Evolutionary conservation across 2,329 filamentous ascomycete genomes (phyloP).

Genomic region (Iodosphaeria phyllophila): DNA sequence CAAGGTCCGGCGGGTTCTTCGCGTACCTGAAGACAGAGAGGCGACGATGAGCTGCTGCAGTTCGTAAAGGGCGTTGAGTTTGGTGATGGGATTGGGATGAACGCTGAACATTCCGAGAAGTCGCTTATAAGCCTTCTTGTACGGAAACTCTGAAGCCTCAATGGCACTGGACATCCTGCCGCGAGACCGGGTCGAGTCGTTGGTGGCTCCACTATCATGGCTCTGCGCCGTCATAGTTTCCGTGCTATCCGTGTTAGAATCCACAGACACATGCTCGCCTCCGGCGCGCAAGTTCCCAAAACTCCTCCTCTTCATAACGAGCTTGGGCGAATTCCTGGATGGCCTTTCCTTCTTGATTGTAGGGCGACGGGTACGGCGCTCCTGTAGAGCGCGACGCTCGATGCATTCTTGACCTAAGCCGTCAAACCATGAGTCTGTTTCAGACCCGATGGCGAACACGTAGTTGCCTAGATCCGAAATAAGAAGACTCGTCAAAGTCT

Average conservation of each 20-base stretch:
- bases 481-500: conserved; percentile 65
- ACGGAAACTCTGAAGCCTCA: conserved; percentile 48
- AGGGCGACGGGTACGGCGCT: conserved; percentile 24
- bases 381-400: conserved; percentile 37
- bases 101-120: conserved; percentile 75
- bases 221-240: conserved; percentile 18
- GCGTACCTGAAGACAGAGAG: conserved; percentile 42
- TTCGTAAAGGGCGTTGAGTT: conserved; percentile 68
- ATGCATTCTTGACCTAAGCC: conserved; percentile 48
- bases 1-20: conserved; percentile 15
- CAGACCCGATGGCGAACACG: conserved; percentile 74
- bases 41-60: conserved; percentile 67
- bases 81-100: conserved; percentile 72
- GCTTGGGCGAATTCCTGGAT: conserved; percentile 24
- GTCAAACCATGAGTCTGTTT: conserved; percentile 80
- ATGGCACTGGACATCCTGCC: conserved; percentile 13
- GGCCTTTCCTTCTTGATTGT: conserved; percentile 23
- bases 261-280: conserved; percentile 17
- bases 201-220: conserved; percentile 22
- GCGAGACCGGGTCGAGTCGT: conserved; percentile 15
- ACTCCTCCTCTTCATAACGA: conserved; percentile 48
- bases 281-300: conserved; percentile 42
- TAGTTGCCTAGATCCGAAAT: conserved; percentile 78
- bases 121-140: conserved; percentile 59
- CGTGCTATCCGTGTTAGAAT: conserved; percentile 19